phyloP scores from a whole-genome alignment of 768 basidiomycete genomes.

The Clavaria fumosa region DNA sequence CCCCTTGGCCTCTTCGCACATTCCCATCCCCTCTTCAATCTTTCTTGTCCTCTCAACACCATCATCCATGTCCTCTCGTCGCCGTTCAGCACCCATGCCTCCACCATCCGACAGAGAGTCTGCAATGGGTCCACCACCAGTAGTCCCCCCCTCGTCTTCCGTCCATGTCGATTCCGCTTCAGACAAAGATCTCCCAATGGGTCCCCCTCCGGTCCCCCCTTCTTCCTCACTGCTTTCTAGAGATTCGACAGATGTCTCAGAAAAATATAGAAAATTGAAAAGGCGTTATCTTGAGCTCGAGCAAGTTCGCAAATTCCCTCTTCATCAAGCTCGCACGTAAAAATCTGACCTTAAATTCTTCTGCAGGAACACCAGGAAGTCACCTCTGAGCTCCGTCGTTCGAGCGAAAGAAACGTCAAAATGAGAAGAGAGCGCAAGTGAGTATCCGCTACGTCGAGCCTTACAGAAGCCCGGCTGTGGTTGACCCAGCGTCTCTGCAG shows the following conservation, averaged over 20 bases:
- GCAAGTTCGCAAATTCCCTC: conserved; percentile 34
- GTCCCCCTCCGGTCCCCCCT: conserved; percentile 27
- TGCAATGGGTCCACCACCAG: too few relatives aligned
- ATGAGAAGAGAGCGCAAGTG: conserved; percentile 51
- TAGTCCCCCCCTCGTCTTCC: too few relatives aligned
- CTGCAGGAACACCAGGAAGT: conserved; percentile 45
- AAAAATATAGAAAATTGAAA: conserved; percentile 54
- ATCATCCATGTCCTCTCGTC: too few relatives aligned
- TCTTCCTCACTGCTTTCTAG: conserved; percentile 18
- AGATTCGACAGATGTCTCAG: conserved; percentile 30
- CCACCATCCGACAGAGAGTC: too few relatives aligned
- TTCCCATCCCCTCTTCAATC: too few relatives aligned
- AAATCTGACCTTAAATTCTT: conserved; percentile 18
- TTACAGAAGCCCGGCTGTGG: conserved; percentile 2
- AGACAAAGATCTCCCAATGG: conserved; percentile 38
- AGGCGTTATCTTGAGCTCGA: conserved; percentile 51
- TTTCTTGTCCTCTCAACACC: too few relatives aligned
- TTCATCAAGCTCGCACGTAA: conserved; percentile 10
- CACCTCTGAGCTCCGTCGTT: conserved; percentile 37
- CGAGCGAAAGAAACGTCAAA: conserved; percentile 47
- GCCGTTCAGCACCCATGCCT: too few relatives aligned
- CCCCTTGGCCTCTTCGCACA: too few relatives aligned
- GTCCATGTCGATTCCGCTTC: conserved; percentile 24
- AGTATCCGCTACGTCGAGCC: conserved; percentile 15
- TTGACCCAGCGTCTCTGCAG: too few relatives aligned